Base-by-base conservation (phyloP, 495 filamentous ascomycete genomes). In the Aspergillus egyptiacus region DNA sequence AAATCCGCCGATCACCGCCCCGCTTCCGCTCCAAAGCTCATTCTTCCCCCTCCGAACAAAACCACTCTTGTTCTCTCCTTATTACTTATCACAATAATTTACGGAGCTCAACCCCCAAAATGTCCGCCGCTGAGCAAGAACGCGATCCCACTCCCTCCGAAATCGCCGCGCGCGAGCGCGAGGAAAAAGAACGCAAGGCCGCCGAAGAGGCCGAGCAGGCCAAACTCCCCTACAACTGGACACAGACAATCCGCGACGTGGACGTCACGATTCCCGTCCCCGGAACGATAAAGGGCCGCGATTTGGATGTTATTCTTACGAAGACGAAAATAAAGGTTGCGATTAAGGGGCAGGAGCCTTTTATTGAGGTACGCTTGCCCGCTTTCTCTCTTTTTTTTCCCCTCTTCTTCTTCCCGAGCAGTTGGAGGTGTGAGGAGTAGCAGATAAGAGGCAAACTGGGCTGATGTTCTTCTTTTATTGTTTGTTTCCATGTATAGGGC, bases 171-270 rank as follows among this genome's bases (percentile, higher is more conserved):
- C 73, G 72, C 52, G 75, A 78, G 24, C 55, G 41, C 38, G 64
- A 72, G 49, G 84, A 89, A 61, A 81, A 81, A 28, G 84, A 83
- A 23, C 80, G 83, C 61, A 82, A 82, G 61, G 83, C 80, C 47
- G 83, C 84, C 63, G 89, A 98, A 67, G 77, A 76, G 24, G 85
- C 82, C 27, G 93, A 97, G 67, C 93, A 98, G 73, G 88, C 86
- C 17, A 77, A 83, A 33, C 83, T 98, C 8, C 93, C 93, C 3
- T 98, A 98, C 82, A 89, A 93, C 71, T 98, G 93, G 93, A 87
- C 80, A 2, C 93, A 98, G 68, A 90, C 85, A n/a, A 96, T 98
- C 67, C 74, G 78, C 51, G 94, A 97, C 55, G 69, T 96, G 53
- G 91, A 97, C 59, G 69, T 98, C 52, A 84, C 77, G 24, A 69